Evolutionary conservation across 495 filamentous ascomycete genomes (phyloP), one percentile per base, ranked within the genome.

Genomic region (Extremus antarcticus): DNA sequence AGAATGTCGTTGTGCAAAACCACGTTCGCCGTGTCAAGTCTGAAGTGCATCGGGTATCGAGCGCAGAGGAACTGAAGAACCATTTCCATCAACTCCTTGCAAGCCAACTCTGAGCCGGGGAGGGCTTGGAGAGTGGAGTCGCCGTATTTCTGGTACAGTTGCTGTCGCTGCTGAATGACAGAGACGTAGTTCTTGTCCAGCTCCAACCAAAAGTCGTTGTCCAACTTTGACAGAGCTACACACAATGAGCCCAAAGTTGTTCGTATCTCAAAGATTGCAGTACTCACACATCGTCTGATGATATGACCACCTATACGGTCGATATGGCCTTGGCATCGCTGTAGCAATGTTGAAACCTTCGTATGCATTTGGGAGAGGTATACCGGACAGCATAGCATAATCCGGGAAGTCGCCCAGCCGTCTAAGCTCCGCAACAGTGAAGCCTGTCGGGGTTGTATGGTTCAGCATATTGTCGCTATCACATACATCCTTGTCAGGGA

Each of bases 51-150:
- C 3, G 90, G 90, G 61, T 95, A 95, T 0, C 90, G 79, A 21
- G 81, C 75, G 57, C 79, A 84, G 24, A 89, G 68, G 62, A 90
- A 95, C 58, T 91, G 85, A 13, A 95, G 59, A 7, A 76, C 77
- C 81, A 90, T 87, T 67, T 95, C 90, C 89, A 95, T 94, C 17
- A 92, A 70, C 64, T 95, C 90, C 63, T 90, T 92, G 66, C 83
- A 87, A 2, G 81, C 88, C 1, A 92, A 70, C 62, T 94, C 87
- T 1, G 85, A 83, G 35, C 88, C 88, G 0, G 90, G 89, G 1
- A 89, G 76, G 40, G 73, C 73, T 38, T 85, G 75, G 25, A 94
- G 77, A 25, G 94, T 81, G 1, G 62, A 61, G 32, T 74, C 73
- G 11, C 86, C 83, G 58, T 91, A 70, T 46, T 80, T 73, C 24